Percentiles rank a stretch among this genome's conserved stretches.
phyloP scores from a whole-genome alignment of 768 basidiomycete species.

The Suillus alpinus region DNA sequence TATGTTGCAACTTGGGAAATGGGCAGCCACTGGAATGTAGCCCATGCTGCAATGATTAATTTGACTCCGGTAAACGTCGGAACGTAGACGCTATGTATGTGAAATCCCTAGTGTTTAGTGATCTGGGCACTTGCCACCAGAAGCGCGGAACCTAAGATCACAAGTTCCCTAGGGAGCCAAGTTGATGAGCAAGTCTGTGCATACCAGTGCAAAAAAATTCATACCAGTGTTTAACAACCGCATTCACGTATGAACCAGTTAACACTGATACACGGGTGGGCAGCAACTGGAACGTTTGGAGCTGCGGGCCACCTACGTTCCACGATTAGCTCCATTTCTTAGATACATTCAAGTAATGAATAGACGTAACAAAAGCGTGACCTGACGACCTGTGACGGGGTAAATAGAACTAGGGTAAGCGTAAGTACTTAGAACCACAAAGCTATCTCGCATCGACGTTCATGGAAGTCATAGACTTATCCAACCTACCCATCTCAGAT shows the following conservation, averaged over 20 bases:
- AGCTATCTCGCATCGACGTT: background rate
- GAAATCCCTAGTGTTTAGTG: background rate
- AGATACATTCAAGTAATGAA: background rate
- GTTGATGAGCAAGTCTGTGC: background rate
- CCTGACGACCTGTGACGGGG: background rate
- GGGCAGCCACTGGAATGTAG: background rate
- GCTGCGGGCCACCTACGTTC: background rate
- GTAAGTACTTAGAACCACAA: background rate
- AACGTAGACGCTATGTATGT: background rate
- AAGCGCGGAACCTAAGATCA: background rate
- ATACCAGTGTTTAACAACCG: background rate
- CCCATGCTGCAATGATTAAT: background rate
- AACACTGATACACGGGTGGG: background rate
- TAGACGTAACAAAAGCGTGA: background rate
- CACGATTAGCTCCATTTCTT: background rate
- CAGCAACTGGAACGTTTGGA: background rate
- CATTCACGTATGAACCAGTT: background rate
- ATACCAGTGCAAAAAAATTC: background rate
- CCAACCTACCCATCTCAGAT: background rate
- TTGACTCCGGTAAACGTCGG: background rate
- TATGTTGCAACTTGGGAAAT: background rate
- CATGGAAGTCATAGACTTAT: background rate
- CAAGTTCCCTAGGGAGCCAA: background rate
- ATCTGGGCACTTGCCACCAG: background rate
- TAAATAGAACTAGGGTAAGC: background rate